These are phyloP conservation scores for Mucuna pruriens DNA, from an alignment of 306 rosid genomes.

Conservation along the genomic window DNA sequence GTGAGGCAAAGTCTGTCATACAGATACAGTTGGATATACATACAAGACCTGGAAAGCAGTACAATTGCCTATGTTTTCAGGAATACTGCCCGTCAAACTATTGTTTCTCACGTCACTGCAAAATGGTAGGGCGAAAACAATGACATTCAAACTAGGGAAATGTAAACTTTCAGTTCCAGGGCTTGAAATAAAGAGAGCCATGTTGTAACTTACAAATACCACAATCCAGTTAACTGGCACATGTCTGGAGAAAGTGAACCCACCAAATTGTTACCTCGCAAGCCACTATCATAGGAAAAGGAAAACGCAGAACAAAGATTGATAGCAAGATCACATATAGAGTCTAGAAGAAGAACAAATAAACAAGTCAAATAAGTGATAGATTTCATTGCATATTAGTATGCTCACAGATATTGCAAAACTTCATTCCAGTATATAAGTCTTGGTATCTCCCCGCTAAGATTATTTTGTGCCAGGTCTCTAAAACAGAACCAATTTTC, in stretches of 20 bases:
- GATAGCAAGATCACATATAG: not conserved
- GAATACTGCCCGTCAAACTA: constrained; percentile 76
- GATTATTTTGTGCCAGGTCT: constrained; percentile 83
- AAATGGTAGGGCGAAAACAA: constrained; percentile 5
- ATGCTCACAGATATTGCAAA: constrained; percentile 81
- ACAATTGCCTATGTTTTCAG: constrained; percentile 81
- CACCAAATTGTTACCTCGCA: constrained; percentile 77
- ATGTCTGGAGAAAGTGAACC: constrained; percentile 82
- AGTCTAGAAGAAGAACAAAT: not conserved
- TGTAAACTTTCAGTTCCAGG: not conserved
- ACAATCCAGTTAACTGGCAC: constrained; percentile 83
- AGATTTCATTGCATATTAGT: not conserved
- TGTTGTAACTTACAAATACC: constrained; percentile 80
- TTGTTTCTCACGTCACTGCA: constrained; percentile 86
- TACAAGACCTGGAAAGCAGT: constrained; percentile 40
- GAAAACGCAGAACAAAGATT: not conserved
- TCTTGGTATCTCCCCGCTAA: constrained; percentile 86
- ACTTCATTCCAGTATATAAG: constrained; percentile 93
- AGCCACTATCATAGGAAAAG: constrained; percentile 53
- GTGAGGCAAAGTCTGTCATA: not conserved
- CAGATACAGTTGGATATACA: not conserved
- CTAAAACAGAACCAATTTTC: constrained; percentile 45
- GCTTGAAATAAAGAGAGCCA: not conserved
- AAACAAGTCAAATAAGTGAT: not conserved
- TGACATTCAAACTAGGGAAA: not conserved